phyloP scores from a whole-genome alignment of 1,284 basidiomycete species.

The Irpex sp. region DNA sequence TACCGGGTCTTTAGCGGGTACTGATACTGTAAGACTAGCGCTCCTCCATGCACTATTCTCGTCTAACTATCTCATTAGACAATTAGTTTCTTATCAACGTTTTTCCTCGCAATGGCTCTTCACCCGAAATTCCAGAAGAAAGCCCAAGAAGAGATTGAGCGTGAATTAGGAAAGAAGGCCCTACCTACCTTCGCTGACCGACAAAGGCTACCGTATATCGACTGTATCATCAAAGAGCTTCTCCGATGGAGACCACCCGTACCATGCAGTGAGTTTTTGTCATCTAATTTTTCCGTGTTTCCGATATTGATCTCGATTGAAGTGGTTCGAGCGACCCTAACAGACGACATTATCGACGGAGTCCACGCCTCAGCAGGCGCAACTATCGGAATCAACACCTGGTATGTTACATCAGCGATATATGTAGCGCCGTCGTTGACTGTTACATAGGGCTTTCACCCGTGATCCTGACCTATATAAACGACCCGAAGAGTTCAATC shows the following conservation, averaged over 20 bases:
- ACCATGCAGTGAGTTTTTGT: neutral
- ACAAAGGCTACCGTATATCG: neutral
- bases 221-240: neutral
- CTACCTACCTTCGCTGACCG: neutral
- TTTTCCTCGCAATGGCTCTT: conserved; percentile 3
- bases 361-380: neutral
- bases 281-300: neutral
- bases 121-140: neutral
- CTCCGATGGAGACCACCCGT: neutral
- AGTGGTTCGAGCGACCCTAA: neutral
- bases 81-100: neutral
- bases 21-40: neutral
- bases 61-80: neutral
- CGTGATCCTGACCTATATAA: neutral
- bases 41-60: neutral
- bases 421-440: neutral
- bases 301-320: neutral
- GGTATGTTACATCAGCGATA: neutral
- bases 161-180: neutral
- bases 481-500: neutral
- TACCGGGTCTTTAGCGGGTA: neutral
- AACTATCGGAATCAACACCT: neutral
- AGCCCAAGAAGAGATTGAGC: conserved; percentile 3
- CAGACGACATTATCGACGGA: neutral
- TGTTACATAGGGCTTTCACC: neutral